phyloP scores from a whole-genome alignment of 176 grass and related monocot genomes.

The Oryza officinalis region DNA sequence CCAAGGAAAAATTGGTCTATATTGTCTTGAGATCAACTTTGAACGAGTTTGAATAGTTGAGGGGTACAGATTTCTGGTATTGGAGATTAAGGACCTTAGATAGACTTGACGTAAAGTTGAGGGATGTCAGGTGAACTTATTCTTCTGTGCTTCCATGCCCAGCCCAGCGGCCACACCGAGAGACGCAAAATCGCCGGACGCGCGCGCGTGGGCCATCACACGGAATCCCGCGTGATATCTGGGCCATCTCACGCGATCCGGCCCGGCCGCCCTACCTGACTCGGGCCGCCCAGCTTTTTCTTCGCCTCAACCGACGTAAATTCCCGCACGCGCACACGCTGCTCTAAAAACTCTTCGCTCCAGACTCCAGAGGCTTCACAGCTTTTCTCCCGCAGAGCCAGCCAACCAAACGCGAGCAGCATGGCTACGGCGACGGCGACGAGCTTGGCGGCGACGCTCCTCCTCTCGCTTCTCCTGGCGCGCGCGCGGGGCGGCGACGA shows the following conservation, averaged over 20 bases:
- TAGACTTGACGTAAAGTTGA: too few relatives aligned
- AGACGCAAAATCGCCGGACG: background rate
- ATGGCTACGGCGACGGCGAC: constrained; percentile 42
- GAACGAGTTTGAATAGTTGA: too few relatives aligned
- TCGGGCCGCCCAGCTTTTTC: background rate
- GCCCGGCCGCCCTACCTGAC: too few relatives aligned
- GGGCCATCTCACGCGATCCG: background rate
- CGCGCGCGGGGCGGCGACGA: constrained; percentile 30
- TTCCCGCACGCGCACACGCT: background rate
- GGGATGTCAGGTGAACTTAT: too few relatives aligned
- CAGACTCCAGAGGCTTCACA: background rate
- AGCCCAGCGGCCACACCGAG: background rate
- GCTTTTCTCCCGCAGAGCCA: background rate
- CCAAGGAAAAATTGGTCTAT: too few relatives aligned
- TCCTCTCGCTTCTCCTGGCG: constrained; percentile 27
- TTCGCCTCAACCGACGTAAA: background rate
- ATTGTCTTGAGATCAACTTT: too few relatives aligned
- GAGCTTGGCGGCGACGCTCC: background rate
- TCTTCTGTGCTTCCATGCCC: too few relatives aligned
- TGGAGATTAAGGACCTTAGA: too few relatives aligned
- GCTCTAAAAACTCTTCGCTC: background rate
- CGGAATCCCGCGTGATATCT: background rate
- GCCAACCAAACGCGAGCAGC: constrained; percentile 5
- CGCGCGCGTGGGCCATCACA: background rate
- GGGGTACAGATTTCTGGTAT: too few relatives aligned